Base-by-base conservation (phyloP, 225 moss, liverwort and hornwort species). In the Takakia lepidozioides region DNA sequence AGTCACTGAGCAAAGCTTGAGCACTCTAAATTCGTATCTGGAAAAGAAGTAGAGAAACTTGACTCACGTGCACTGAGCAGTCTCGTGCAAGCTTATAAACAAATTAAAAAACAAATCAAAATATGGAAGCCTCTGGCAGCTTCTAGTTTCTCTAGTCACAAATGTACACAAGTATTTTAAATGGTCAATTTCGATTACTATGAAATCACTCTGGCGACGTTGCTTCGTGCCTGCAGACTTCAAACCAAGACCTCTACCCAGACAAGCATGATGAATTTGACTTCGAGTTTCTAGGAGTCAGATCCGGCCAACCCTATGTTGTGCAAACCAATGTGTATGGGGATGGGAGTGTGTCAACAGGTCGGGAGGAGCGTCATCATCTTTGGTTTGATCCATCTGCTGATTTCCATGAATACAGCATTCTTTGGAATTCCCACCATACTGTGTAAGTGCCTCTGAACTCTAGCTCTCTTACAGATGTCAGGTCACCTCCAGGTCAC, bases 351-450 rank as follows among this genome's bases (percentile, higher is more conserved):
- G 88, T 88, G 14, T 29, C 60, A 34, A 81, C 42, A 4, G 93
- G 88, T n/a, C 64, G 93, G 27, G 93, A 93, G 69, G 81, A 88
- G 62, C 80, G 93, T 24, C 75, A 85, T 62, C 83, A 80, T 52
- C 71, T 93, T 48, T 93, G 93, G 93, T 93, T 93, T 49, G 86
- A 93, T 47, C 93, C 93, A 8, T 81, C 93, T 4, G 42, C 60
- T 41, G 76, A 64, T 49, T 88, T 76, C 40, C 93, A 93, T 58
- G 71, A 88, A 35, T 93, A 93, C 52, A 88, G 88, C 73, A 67
- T 93, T 24, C 66, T 93, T 27, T 93, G 93, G 93, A 93, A 78
- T 53, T 62, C 78, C 46, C 71, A 88, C 49, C 93, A 93, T 49
- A 81, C 83, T 45, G 93, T 93, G 93, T 93, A 66, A 82, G 93